Conservation (phyloP, 371 early-diverging fungal species). For the Homolaphlyctis polyrhiza region DNA sequence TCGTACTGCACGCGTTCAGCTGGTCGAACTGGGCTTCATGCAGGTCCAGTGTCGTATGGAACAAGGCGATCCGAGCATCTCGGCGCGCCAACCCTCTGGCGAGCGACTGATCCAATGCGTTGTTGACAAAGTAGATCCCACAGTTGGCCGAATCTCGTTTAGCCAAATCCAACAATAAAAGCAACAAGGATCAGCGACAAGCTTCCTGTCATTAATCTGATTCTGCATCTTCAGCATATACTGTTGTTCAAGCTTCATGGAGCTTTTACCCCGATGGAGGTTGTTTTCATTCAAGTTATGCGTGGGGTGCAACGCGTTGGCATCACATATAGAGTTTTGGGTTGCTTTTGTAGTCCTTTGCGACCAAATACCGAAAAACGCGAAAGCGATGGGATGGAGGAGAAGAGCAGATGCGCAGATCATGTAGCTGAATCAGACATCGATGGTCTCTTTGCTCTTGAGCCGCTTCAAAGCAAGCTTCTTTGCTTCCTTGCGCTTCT, state of each 20-base stretch:
- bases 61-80: not conserved
- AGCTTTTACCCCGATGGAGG: too few relatives aligned
- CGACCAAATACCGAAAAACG: too few relatives aligned
- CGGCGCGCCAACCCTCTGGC: not conserved
- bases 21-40: not conserved
- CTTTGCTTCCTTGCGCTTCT: conserved; percentile 4
- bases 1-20: not conserved
- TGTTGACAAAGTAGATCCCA: not conserved
- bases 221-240: too few relatives aligned
- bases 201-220: too few relatives aligned
- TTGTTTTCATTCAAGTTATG: too few relatives aligned
- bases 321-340: too few relatives aligned
- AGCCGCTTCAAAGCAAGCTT: conserved; percentile 3
- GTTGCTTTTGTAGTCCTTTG: too few relatives aligned
- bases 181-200: too few relatives aligned
- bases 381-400: too few relatives aligned
- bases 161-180: not conserved
- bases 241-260: too few relatives aligned
- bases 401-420: too few relatives aligned
- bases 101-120: not conserved
- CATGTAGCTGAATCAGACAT: not conserved
- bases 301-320: too few relatives aligned
- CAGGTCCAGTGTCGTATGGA: not conserved
- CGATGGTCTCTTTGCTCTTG: not conserved
- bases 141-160: not conserved